Evolutionary conservation across 2,329 filamentous ascomycete species (phyloP).

Genomic region (Keithomyces neogunnii): DNA sequence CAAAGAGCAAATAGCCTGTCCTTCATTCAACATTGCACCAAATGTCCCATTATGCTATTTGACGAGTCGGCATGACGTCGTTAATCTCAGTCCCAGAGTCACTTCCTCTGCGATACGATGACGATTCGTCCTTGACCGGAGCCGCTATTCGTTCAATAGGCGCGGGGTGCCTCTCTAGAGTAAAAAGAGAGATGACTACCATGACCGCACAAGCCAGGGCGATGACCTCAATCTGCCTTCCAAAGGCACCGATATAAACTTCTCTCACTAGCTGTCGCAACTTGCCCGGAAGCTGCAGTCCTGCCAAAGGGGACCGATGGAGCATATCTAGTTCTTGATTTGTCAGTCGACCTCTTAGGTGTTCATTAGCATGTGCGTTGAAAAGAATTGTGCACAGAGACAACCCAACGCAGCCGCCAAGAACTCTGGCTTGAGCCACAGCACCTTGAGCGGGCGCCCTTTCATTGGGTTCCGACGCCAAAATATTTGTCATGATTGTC

Average conservation of each 20-base stretch:
- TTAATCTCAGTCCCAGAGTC: conserved; percentile 30
- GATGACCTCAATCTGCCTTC: conserved; percentile 37
- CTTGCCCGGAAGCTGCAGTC: conserved; percentile 23
- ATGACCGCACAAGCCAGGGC: conserved; percentile 34
- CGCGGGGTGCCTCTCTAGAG: conserved; percentile 33
- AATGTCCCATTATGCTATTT: conserved; percentile 7
- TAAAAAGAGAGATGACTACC: conserved; percentile 34
- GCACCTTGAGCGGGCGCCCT: conserved; percentile 51
- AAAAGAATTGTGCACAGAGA: conserved; percentile 51
- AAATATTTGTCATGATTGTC: conserved; percentile 49
- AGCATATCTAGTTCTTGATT: conserved; percentile 30
- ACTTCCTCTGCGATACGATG: conserved; percentile 23
- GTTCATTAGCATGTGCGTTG: conserved; percentile 33
- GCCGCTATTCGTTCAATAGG: conserved; percentile 23
- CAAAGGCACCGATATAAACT: conserved; percentile 38
- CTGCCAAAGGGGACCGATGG: conserved; percentile 34
- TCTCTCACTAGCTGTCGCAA: conserved; percentile 26
- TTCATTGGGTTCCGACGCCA: conserved; percentile 36
- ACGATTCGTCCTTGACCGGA: conserved; percentile 19
- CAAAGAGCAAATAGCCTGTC: neutral
- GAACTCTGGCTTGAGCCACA: conserved; percentile 49
- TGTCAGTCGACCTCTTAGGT: conserved; percentile 27
- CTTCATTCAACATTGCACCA: conserved; percentile 3
- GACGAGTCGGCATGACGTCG: conserved; percentile 15
- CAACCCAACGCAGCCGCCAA: conserved; percentile 52